Conservation (phyloP, 371 early-diverging fungal genomes). For the Actinomucor elegans region DNA sequence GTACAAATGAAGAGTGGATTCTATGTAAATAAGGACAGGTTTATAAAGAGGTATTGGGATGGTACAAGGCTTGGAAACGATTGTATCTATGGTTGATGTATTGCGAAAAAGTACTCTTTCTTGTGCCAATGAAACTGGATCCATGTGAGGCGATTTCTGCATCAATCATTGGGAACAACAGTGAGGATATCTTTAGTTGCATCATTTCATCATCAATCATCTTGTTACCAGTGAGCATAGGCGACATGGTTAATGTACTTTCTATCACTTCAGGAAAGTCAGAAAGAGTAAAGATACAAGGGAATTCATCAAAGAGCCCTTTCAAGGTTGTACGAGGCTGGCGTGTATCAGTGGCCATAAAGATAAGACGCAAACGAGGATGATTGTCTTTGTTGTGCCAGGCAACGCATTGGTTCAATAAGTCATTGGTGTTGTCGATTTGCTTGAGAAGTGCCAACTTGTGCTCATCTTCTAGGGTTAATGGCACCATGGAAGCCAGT, state of each 20-base stretch:
- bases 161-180: conserved; percentile 45
- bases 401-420: conserved; percentile 13
- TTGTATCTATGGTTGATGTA: conserved; percentile 37
- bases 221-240: conserved; percentile 20
- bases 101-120: conserved; percentile 46
- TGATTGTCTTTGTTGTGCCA: conserved; percentile 12
- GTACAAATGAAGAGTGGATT: background rate
- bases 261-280: conserved; percentile 46
- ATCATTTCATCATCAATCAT: conserved; percentile 10
- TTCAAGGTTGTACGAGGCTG: conserved; percentile 44
- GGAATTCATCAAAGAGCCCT: conserved; percentile 42
- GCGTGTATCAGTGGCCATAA: conserved; percentile 58
- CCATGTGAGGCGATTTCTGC: conserved; percentile 47
- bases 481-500: background rate
- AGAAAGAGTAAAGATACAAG: conserved; percentile 52
- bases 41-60: no score
- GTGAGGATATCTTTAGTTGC: conserved; percentile 7
- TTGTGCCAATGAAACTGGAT: conserved; percentile 41
- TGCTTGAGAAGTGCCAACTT: background rate
- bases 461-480: background rate
- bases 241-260: conserved; percentile 17
- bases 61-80: conserved; percentile 27
- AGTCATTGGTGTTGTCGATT: background rate
- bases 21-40: no score
- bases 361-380: conserved; percentile 43